These are phyloP conservation scores for Epichloe gansuensis DNA, from an alignment of 2,329 filamentous ascomycete genomes.

Conservation along the genomic window DNA sequence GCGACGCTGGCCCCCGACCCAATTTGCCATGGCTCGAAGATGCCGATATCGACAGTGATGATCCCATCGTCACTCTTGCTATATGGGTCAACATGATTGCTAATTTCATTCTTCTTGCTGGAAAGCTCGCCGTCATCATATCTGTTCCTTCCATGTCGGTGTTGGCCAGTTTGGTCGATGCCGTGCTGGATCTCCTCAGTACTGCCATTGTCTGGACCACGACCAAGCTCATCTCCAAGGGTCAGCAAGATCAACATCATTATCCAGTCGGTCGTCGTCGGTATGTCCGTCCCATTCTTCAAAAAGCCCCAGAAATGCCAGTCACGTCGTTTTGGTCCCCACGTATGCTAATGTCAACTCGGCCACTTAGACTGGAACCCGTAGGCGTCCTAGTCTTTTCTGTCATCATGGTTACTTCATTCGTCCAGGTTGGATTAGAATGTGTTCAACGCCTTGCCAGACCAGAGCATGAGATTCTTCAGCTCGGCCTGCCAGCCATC, in stretches of 20 bases:
- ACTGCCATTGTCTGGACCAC: constrained; percentile 74
- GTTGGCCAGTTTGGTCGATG: constrained; percentile 67
- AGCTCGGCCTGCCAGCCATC: constrained; percentile 61
- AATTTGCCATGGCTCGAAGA: constrained; percentile 63
- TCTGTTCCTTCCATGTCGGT: constrained; percentile 74
- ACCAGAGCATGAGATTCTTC: constrained; percentile 54
- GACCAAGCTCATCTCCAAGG: constrained; percentile 53
- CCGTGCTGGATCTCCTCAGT: constrained; percentile 67
- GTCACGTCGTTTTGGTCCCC: background rate
- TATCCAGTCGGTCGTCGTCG: constrained; percentile 66
- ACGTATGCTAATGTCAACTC: background rate
- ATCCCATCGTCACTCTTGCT: constrained; percentile 68
- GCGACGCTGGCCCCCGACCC: constrained; percentile 29
- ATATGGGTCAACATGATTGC: constrained; percentile 78
- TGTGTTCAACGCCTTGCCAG: constrained; percentile 52
- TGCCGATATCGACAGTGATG: constrained; percentile 57
- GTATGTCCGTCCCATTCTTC: constrained; percentile 16
- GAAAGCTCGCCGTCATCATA: constrained; percentile 67
- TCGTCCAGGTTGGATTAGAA: constrained; percentile 64
- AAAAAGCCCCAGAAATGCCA: no score
- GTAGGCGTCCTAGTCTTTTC: constrained; percentile 73
- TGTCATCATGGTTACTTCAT: constrained; percentile 77
- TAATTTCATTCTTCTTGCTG: constrained; percentile 60
- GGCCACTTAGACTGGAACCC: constrained; percentile 51
- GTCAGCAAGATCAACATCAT: constrained; percentile 58